Percentiles rank a stretch among this genome's conserved stretches.
Evolutionary conservation across 352 stramenopile genomes (phyloP).

Genomic region (Globisporangium splendens): DNA sequence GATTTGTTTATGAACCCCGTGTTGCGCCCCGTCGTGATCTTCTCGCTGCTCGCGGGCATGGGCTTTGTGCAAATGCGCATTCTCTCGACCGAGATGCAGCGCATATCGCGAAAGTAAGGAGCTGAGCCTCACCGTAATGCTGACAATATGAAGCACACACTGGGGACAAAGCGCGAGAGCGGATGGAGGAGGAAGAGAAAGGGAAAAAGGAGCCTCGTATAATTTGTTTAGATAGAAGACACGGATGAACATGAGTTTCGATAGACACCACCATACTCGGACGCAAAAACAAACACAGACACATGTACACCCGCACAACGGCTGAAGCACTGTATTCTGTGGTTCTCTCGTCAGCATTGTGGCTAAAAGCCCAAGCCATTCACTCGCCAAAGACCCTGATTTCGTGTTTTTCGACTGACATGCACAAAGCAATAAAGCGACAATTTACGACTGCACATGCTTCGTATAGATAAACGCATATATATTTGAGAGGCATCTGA

Average conservation of each 20-base stretch:
- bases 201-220: conserved; percentile 4
- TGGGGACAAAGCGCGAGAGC: conserved; percentile 12
- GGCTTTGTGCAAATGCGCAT: conserved; percentile 44
- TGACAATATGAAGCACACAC: not conserved
- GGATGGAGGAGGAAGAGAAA: conserved; percentile 17
- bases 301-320: no score
- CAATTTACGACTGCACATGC: conserved; percentile 2
- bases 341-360: no score
- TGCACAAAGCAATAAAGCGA: no score
- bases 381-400: no score
- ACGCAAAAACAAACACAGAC: no score
- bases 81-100: conserved; percentile 54
- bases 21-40: conserved; percentile 65
- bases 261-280: no score
- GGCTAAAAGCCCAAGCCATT: no score
- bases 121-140: not conserved
- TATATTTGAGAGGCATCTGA: not conserved
- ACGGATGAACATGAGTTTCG: no score
- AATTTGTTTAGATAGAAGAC: no score
- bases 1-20: conserved; percentile 78
- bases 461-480: not conserved
- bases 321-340: no score
- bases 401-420: no score
- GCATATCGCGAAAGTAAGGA: conserved; percentile 38
- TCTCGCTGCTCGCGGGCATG: conserved; percentile 38